A percentile compares a stretch with the other conserved stretches of the same genome.
These are phyloP conservation scores for Chytriomyces confervae DNA, from an alignment of 192 early-diverging fungal genomes.

Conservation along the genomic window DNA sequence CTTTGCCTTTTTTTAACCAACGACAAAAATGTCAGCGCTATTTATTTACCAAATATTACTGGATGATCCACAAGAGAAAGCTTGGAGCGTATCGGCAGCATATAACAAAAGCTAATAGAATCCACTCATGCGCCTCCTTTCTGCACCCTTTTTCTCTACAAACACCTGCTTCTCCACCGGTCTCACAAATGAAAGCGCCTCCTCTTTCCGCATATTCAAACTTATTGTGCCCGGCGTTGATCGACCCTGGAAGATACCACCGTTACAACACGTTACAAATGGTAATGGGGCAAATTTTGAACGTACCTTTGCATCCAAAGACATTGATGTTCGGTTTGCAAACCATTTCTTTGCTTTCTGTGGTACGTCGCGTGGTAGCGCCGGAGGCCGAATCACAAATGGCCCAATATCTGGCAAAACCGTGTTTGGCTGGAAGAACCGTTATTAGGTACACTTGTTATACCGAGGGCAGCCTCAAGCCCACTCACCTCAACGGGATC, in stretches of 20 bases:
- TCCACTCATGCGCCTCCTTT: not conserved
- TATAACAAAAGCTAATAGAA: not conserved
- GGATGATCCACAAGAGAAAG: conserved; percentile 4
- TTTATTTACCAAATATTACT: too few species aligned
- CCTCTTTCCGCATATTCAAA: conserved; percentile 34
- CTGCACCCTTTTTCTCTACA: conserved; percentile 37
- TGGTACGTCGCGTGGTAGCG: conserved; percentile 53
- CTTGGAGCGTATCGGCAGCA: not conserved
- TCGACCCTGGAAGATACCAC: not conserved
- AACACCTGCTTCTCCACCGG: conserved; percentile 56
- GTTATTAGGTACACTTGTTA: not conserved
- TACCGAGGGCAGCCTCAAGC: not conserved
- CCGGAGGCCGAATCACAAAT: conserved; percentile 56
- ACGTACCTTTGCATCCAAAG: conserved; percentile 45
- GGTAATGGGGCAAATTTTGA: not conserved
- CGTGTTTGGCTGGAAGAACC: conserved; percentile 48
- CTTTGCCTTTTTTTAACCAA: too few species aligned
- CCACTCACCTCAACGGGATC: conserved; percentile 44
- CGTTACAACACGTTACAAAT: not conserved
- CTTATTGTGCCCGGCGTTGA: not conserved
- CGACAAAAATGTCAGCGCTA: too few species aligned
- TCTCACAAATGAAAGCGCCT: conserved; percentile 48
- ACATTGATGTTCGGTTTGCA: conserved; percentile 61
- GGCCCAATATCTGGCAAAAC: conserved; percentile 44
- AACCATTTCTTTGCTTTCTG: conserved; percentile 62